Conservation (phyloP, 768 basidiomycete genomes). For the Pluteus cervinus region DNA sequence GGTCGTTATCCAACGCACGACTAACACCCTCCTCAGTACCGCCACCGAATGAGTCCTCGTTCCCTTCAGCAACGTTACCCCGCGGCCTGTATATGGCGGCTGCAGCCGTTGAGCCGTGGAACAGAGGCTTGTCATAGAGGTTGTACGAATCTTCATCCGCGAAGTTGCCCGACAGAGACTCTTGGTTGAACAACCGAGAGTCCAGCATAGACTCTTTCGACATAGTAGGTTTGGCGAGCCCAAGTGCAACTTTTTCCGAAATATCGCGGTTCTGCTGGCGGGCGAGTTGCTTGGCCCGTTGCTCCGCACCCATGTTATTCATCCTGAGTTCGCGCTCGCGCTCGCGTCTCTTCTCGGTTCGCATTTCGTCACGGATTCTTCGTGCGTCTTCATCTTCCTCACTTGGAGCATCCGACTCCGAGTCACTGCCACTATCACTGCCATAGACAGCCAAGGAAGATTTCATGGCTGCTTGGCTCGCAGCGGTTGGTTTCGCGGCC, state of each 20-base stretch:
- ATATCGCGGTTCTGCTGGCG: constrained; percentile 98
- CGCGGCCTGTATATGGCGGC: constrained; percentile 99
- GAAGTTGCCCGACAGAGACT: constrained; percentile 74
- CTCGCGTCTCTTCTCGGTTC: constrained; percentile 87
- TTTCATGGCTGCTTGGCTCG: constrained; percentile 65
- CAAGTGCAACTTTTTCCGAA: constrained; percentile 97
- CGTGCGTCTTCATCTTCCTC: constrained; percentile 82
- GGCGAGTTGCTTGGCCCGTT: constrained; percentile 91
- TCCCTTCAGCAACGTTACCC: constrained; percentile 77
- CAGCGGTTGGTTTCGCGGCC: constrained; percentile 58
- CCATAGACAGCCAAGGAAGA: constrained; percentile 83
- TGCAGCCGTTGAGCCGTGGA: constrained; percentile 92
- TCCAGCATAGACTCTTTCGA: constrained; percentile 98
- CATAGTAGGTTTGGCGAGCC: constrained; percentile 92
- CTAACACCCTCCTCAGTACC: constrained; percentile 95
- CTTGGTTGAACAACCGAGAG: constrained; percentile 95
- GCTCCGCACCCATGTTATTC: constrained; percentile 98
- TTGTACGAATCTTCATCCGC: constrained; percentile 93
- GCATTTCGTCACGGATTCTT: constrained; percentile 83
- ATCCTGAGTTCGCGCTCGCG: constrained; percentile 97
- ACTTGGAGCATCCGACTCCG: constrained; percentile 36
- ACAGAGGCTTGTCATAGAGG: constrained; percentile 90
- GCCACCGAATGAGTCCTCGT: constrained; percentile 89
- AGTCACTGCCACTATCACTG: constrained; percentile 63
- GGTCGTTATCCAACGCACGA: constrained; percentile 86